phyloP scores from a whole-genome alignment of 345 rosid genomes.

The Syzygium jambos region DNA sequence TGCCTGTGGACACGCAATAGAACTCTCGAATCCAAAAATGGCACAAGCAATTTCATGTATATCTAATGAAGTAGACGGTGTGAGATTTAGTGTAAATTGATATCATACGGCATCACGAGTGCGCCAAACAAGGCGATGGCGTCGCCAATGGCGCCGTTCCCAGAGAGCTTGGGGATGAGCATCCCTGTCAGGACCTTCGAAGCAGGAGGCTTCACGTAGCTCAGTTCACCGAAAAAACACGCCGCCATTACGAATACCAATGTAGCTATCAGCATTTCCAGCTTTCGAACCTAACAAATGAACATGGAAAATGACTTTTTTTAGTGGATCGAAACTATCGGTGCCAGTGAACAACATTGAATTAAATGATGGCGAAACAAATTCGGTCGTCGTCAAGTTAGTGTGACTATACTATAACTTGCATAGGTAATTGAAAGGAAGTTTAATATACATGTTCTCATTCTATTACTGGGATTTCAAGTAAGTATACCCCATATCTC shows the following conservation, averaged over 20 bases:
- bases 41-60: background rate
- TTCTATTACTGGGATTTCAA: background rate
- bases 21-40: background rate
- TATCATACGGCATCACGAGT: slow-evolving; percentile 35
- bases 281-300: slow-evolving; percentile 17
- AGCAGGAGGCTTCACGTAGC: slow-evolving; percentile 30
- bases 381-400: background rate
- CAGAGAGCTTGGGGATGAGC: slow-evolving; percentile 32
- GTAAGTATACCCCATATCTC: slow-evolving; percentile 38
- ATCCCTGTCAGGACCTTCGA: slow-evolving; percentile 16
- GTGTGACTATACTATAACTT: background rate
- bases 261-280: slow-evolving; percentile 23
- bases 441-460: background rate
- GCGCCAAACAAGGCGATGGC: slow-evolving; percentile 40
- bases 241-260: slow-evolving; percentile 29
- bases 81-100: background rate
- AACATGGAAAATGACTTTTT: background rate
- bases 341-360: background rate
- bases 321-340: background rate
- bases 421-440: background rate
- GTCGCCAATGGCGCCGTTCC: slow-evolving; percentile 21
- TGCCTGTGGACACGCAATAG: slow-evolving; percentile 20
- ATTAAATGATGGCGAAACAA: background rate
- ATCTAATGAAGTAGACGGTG: background rate
- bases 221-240: slow-evolving; percentile 36